Evolutionary conservation across 495 filamentous ascomycete species (phyloP).

Genomic region (Aspergillus mulundensis): DNA sequence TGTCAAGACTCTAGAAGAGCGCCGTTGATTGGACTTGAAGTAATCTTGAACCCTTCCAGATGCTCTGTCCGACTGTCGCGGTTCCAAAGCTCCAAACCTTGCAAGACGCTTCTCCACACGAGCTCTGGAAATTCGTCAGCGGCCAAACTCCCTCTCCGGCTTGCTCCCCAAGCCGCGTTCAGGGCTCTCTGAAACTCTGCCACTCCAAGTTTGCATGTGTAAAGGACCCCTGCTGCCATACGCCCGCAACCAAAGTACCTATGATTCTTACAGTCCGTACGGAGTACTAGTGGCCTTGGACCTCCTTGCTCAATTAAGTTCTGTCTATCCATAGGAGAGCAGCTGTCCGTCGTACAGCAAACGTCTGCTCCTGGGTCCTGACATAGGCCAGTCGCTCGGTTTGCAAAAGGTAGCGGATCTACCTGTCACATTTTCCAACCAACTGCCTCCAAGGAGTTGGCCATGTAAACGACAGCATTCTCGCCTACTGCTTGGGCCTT

Average conservation of each 20-base stretch:
- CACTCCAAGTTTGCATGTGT: constrained; percentile 2
- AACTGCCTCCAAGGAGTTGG: not conserved
- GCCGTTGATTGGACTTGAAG: not conserved
- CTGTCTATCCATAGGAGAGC: constrained; percentile 2
- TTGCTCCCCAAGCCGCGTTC: not conserved
- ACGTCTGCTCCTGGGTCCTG: not conserved
- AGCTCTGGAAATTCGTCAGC: constrained; percentile 10
- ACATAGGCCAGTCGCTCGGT: not conserved
- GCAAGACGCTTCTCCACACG: constrained; percentile 5
- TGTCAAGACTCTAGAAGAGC: not conserved
- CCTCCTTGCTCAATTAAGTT: constrained; percentile 17
- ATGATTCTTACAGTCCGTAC: not conserved
- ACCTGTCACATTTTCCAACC: constrained; percentile 4
- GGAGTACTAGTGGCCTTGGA: not conserved
- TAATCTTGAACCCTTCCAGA: not conserved
- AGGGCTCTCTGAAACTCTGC: not conserved
- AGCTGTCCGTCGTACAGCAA: not conserved
- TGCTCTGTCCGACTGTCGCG: not conserved
- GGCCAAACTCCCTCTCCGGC: not conserved
- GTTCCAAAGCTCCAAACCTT: not conserved
- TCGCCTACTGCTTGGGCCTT: not conserved
- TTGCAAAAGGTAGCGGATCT: not conserved
- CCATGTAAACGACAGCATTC: not conserved
- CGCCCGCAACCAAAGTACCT: constrained; percentile 5
- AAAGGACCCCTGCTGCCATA: not conserved